Evolutionary conservation across 495 filamentous ascomycete genomes (phyloP).

Genomic region (Parathielavia appendiculata): DNA sequence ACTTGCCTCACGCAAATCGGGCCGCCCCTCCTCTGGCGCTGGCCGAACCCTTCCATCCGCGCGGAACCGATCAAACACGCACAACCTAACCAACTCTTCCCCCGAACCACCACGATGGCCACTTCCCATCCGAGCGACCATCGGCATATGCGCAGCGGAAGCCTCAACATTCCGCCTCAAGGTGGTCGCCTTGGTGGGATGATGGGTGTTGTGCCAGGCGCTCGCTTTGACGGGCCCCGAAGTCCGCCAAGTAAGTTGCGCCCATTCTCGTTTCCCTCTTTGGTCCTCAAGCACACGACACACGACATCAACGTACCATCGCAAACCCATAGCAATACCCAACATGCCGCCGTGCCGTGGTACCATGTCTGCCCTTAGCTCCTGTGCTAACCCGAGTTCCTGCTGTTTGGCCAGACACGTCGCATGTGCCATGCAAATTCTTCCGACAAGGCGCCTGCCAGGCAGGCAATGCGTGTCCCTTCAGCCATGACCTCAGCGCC

Average conservation of each 20-base stretch:
- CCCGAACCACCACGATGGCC: slow-evolving; percentile 19
- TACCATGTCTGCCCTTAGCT: background rate
- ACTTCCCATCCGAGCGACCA: slow-evolving; percentile 42
- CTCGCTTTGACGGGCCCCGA: slow-evolving; percentile 60
- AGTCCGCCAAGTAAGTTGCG: slow-evolving; percentile 73
- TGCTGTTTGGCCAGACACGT: slow-evolving; percentile 63
- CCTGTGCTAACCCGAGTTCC: slow-evolving; percentile 12
- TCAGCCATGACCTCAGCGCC: slow-evolving; percentile 81
- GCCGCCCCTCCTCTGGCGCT: too few species aligned
- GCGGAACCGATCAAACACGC: background rate
- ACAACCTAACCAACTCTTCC: background rate
- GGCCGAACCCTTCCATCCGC: background rate
- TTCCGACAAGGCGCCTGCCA: slow-evolving; percentile 94
- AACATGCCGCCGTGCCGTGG: background rate
- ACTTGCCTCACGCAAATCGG: too few species aligned
- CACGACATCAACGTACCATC: too few species aligned
- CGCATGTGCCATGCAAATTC: slow-evolving; percentile 99
- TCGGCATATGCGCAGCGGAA: slow-evolving; percentile 50
- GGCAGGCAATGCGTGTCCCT: slow-evolving; percentile 91
- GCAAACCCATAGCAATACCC: background rate
- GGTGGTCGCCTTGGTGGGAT: slow-evolving; percentile 28
- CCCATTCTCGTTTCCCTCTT: background rate
- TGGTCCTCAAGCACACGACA: too few species aligned
- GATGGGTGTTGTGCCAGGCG: slow-evolving; percentile 41
- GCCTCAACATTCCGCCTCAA: slow-evolving; percentile 47